These are phyloP conservation scores for Cystobasidium pallidum DNA, from an alignment of 1,284 basidiomycete species.

Conservation along the genomic window DNA sequence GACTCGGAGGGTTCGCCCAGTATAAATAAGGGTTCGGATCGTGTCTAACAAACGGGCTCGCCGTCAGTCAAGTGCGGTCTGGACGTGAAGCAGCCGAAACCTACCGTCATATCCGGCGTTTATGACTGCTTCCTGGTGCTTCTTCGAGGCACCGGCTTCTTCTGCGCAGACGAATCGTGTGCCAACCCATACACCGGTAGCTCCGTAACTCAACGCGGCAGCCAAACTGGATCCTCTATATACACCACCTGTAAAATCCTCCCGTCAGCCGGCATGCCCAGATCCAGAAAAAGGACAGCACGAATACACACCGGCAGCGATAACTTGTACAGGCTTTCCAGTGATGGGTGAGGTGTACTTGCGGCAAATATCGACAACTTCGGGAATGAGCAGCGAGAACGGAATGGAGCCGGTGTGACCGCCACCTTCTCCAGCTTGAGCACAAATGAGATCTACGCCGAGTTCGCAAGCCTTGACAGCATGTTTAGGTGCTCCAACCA, in stretches of 20 bases:
- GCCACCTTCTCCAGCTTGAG: conserved; percentile 62
- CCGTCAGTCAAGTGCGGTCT: no score
- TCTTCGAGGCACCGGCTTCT: conserved; percentile 78
- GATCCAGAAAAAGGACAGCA: no score
- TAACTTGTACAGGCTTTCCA: conserved; percentile 69
- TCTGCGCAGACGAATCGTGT: conserved; percentile 66
- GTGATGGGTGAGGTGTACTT: conserved; percentile 74
- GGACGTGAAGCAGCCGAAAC: no score
- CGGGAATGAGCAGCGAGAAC: conserved; percentile 64
- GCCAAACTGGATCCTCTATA: conserved; percentile 83
- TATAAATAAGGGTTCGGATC: conserved; percentile 73
- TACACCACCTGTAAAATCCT: conserved; percentile 82
- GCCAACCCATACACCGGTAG: conserved; percentile 75
- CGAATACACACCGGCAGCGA: conserved; percentile 18
- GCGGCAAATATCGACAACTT: conserved; percentile 77
- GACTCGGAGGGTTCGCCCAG: conserved; percentile 80
- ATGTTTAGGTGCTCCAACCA: conserved; percentile 68
- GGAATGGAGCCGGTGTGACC: conserved; percentile 28
- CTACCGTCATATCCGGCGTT: conserved; percentile 56
- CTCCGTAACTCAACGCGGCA: conserved; percentile 71
- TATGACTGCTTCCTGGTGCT: conserved; percentile 72
- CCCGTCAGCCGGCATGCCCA: conserved; percentile 51
- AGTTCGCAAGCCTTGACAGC: conserved; percentile 57
- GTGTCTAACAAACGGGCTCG: no score
- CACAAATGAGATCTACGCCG: conserved; percentile 74